Evolutionary conservation across 495 filamentous ascomycete genomes (phyloP), one percentile per base, ranked within the genome.

Genomic region (Annulohypoxylon nitens): DNA sequence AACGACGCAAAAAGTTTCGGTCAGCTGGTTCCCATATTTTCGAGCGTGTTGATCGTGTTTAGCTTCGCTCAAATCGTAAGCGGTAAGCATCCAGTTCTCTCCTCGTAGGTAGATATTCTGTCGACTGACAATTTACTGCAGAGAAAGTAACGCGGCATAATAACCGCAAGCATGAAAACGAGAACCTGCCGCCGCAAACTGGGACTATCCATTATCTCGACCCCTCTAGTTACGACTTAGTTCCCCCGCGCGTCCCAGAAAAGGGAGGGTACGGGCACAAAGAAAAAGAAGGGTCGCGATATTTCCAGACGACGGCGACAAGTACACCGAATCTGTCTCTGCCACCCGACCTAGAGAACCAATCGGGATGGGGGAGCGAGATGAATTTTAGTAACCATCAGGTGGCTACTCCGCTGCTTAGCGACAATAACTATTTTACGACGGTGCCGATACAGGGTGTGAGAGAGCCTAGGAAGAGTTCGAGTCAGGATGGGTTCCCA

Each of bases 11-110:
- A 72, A 18, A 75, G 75, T n/a, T 81, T 81, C 11, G 78, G 80
- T 12, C 80, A 81, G 65, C 76, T 81, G 26, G 78, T 81, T 18
- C 80, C 80, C 23, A 74, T 81, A 25, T 61, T 83, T 12, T 69
- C 80, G n/a, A 77, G 74, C 9, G 71, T 64, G 18, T 53, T 83
- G 63, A 81, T 78, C 25, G 16, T 83, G 5, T 81, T 83, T 33
- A 75, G 76, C 57, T 80, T 83, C 30, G 47, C 76, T 55, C 80
- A 83, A 55, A 71, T 79, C 10, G 61, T 83, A 58, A 79, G 75
- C 26, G 79, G 79, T 80, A 64, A 60, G 76, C 60, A 7, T 3
- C 14, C 26, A 7, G 11, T 47, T 16, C 14, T 25, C 18, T 54
- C 26, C 18, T 37, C 16, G 8, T 25, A 47, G n/a, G 12, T 45